Conservation (phyloP, 768 basidiomycete genomes). For the Kwoniella mangroviensis region DNA sequence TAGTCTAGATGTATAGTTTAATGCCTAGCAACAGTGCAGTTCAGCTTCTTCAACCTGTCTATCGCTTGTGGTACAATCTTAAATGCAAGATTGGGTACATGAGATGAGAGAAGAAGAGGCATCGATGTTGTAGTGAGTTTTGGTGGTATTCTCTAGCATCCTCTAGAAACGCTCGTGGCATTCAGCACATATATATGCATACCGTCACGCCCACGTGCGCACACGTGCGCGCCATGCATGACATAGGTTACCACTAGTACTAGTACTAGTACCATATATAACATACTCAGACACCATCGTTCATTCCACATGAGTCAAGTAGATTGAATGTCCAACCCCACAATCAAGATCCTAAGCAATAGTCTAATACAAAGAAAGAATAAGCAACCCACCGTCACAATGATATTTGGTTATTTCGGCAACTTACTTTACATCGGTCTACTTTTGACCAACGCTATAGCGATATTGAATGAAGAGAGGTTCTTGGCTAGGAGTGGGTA, state of each 20-base stretch:
- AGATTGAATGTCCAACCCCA: too few relatives aligned
- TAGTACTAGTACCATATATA: too few relatives aligned
- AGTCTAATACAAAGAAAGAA: background rate
- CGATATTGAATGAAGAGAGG: slow-evolving; percentile 92
- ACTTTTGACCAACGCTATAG: slow-evolving; percentile 90
- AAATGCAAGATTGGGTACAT: background rate
- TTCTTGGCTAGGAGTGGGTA: slow-evolving; percentile 86
- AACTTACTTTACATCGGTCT: slow-evolving; percentile 79
- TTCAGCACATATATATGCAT: too few relatives aligned
- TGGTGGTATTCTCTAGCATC: slow-evolving; percentile 1
- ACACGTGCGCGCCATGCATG: too few relatives aligned
- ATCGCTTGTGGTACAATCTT: background rate
- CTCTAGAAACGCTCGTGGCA: slow-evolving; percentile 1
- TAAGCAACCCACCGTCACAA: slow-evolving; percentile 1
- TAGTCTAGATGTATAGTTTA: too few relatives aligned
- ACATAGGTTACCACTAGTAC: too few relatives aligned
- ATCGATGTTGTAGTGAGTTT: background rate
- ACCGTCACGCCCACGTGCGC: background rate
- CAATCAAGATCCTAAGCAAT: too few relatives aligned
- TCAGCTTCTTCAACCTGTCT: too few relatives aligned
- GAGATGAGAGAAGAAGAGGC: background rate
- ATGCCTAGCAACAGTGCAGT: too few relatives aligned
- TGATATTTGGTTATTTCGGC: slow-evolving; percentile 56
- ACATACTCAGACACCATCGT: too few relatives aligned
- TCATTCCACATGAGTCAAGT: too few relatives aligned